Conservation (phyloP, 495 filamentous ascomycete species). For the Hypoxylon cercidicola region DNA sequence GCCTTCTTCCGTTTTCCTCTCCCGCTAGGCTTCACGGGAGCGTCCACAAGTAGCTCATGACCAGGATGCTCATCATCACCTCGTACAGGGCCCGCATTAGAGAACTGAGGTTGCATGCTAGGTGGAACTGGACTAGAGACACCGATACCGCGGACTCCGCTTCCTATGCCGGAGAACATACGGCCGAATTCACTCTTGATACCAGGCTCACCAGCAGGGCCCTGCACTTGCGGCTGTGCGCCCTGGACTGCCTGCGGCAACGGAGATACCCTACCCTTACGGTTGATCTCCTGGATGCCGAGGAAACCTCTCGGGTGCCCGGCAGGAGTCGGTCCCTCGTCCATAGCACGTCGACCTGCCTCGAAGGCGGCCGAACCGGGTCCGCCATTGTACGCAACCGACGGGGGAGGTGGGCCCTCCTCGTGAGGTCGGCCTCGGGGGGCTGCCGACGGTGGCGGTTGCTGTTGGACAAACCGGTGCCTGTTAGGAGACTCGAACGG, state of each 20-base stretch:
- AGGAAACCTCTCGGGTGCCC: constrained; percentile 61
- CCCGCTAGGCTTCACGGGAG: constrained; percentile 46
- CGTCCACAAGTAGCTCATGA: constrained; percentile 48
- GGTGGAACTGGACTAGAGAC: constrained; percentile 61
- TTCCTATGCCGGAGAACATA: constrained; percentile 91
- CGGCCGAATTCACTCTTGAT: constrained; percentile 93
- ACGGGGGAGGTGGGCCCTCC: constrained; percentile 53
- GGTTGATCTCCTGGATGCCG: constrained; percentile 70
- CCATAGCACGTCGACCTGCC: constrained; percentile 56
- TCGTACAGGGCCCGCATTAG: constrained; percentile 49
- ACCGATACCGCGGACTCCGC: constrained; percentile 74
- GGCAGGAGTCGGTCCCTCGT: constrained; percentile 65
- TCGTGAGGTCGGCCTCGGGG: constrained; percentile 47
- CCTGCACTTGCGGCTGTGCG: constrained; percentile 79
- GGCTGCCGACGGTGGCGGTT: constrained; percentile 40
- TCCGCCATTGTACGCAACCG: constrained; percentile 54
- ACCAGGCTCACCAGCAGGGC: constrained; percentile 78
- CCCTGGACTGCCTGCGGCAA: constrained; percentile 93
- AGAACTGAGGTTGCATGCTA: constrained; percentile 57
- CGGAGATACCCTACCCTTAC: constrained; percentile 75
- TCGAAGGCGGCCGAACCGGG: constrained; percentile 51
- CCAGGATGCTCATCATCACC: constrained; percentile 58
- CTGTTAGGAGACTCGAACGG: constrained; percentile 63
- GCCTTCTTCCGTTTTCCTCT: constrained; percentile 68
- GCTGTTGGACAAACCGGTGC: constrained; percentile 53